Evolutionary conservation across 2,329 filamentous ascomycete genomes (phyloP).

Genomic region (Epichloe baconii): DNA sequence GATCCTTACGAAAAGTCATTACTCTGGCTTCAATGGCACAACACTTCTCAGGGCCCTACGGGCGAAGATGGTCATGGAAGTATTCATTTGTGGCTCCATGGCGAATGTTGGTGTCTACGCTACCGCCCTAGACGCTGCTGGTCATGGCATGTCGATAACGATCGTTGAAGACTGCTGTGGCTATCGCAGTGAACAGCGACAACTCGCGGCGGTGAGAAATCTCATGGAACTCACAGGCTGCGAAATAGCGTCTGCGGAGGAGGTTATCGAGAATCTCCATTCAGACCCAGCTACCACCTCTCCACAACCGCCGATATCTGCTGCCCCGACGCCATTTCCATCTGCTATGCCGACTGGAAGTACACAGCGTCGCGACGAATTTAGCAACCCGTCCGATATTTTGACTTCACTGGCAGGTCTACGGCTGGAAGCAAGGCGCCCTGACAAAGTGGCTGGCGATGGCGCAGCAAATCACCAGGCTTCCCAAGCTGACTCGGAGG

Average conservation of each 20-base stretch:
- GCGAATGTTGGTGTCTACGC: constrained; percentile 85
- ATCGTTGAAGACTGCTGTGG: constrained; percentile 82
- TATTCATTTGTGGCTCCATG: constrained; percentile 78
- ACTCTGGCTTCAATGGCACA: constrained; percentile 74
- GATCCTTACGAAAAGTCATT: constrained; percentile 57
- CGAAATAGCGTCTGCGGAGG: constrained; percentile 44
- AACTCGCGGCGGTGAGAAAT: constrained; percentile 55
- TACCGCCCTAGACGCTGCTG: constrained; percentile 79
- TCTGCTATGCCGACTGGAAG: background rate
- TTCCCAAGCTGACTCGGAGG: constrained; percentile 7
- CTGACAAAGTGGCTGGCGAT: constrained; percentile 8
- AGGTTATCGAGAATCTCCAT: constrained; percentile 34
- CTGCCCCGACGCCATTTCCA: background rate
- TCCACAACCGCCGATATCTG: constrained; percentile 2
- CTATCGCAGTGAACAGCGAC: constrained; percentile 56
- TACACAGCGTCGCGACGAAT: background rate
- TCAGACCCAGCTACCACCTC: constrained; percentile 6
- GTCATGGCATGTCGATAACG: constrained; percentile 77
- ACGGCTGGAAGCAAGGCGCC: constrained; percentile 15
- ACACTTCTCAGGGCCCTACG: constrained; percentile 63
- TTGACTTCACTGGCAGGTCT: constrained; percentile 20
- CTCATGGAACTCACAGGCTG: constrained; percentile 67
- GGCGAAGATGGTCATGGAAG: constrained; percentile 75
- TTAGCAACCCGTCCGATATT: constrained; percentile 15
- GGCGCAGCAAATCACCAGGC: background rate